Evolutionary conservation across 2,329 filamentous ascomycete genomes (phyloP).

Genomic region (Penicillium paneum): DNA sequence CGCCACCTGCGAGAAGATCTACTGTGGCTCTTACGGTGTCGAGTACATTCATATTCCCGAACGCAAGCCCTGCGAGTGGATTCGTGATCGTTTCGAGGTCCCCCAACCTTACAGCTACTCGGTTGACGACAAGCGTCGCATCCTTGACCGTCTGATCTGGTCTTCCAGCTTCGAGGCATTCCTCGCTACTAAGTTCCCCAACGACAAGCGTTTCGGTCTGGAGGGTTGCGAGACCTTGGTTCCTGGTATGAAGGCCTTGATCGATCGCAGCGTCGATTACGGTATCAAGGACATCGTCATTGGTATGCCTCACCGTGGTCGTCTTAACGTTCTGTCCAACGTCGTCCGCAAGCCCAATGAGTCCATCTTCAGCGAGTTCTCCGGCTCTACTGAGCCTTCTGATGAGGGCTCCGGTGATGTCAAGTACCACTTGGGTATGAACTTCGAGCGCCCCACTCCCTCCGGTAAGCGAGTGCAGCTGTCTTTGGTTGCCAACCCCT

Average conservation of each 20-base stretch:
- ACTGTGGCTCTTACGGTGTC: conserved; percentile 94
- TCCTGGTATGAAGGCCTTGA: conserved; percentile 98
- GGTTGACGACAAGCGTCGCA: conserved; percentile 95
- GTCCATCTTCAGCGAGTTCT: conserved; percentile 98
- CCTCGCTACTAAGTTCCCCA: conserved; percentile 95
- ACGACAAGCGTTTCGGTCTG: conserved; percentile 98
- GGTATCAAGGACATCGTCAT: conserved; percentile 99
- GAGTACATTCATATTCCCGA: conserved; percentile 99
- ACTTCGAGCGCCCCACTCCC: conserved; percentile 96
- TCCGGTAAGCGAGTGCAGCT: conserved; percentile 99
- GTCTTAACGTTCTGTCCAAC: conserved; percentile 96
- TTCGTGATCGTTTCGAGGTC: conserved; percentile 90
- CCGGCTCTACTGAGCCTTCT: conserved; percentile 77
- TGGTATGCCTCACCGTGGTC: conserved; percentile 98
- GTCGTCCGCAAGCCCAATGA: conserved; percentile 99
- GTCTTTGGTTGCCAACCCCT: conserved; percentile 96
- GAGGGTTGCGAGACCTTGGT: conserved; percentile 97
- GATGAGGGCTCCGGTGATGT: conserved; percentile 98
- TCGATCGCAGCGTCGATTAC: conserved; percentile 96
- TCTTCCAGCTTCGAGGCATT: conserved; percentile 96
- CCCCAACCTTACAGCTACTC: conserved; percentile 95
- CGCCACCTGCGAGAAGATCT: conserved; percentile 86
- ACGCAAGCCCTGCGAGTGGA: conserved; percentile 96
- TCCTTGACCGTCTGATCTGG: conserved; percentile 97
- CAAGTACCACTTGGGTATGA: conserved; percentile 99